phyloP scores from a whole-genome alignment of 352 stramenopile genomes.

The Phytophthora pistaciae region DNA sequence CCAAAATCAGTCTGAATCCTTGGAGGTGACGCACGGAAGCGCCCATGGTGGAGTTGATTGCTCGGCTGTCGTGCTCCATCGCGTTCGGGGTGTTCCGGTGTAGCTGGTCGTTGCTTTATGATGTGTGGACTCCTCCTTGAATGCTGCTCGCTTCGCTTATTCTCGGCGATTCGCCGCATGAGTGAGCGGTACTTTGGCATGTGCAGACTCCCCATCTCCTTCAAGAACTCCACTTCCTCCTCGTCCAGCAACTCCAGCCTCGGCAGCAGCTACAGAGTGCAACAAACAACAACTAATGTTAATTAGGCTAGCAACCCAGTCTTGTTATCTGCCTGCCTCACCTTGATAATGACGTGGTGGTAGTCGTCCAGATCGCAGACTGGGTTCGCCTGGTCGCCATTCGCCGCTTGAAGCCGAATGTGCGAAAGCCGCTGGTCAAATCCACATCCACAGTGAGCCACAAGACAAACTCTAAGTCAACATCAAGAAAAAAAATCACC shows the following conservation, averaged over 20 bases:
- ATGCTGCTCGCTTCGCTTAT: constrained; percentile 14
- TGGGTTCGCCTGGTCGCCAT: constrained; percentile 67
- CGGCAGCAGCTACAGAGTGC: constrained; percentile 53
- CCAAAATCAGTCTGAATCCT: constrained; percentile 7
- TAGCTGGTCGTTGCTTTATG: neutral
- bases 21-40: neutral
- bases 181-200: constrained; percentile 78
- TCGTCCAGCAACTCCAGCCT: constrained; percentile 67
- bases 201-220: constrained; percentile 59
- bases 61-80: neutral
- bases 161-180: constrained; percentile 44
- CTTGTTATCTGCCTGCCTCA: constrained; percentile 12
- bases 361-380: constrained; percentile 75
- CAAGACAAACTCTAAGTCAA: neutral
- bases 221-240: constrained; percentile 71
- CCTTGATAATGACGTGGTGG: constrained; percentile 52
- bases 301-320: neutral
- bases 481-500: constrained; percentile 29
- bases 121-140: constrained; percentile 21
- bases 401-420: constrained; percentile 67
- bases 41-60: neutral
- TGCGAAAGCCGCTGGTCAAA: constrained; percentile 54
- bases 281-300: neutral
- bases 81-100: neutral
- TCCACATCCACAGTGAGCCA: neutral